Conservation (phyloP, 1,284 basidiomycete genomes). For the Kalmanozyma brasiliensis region DNA sequence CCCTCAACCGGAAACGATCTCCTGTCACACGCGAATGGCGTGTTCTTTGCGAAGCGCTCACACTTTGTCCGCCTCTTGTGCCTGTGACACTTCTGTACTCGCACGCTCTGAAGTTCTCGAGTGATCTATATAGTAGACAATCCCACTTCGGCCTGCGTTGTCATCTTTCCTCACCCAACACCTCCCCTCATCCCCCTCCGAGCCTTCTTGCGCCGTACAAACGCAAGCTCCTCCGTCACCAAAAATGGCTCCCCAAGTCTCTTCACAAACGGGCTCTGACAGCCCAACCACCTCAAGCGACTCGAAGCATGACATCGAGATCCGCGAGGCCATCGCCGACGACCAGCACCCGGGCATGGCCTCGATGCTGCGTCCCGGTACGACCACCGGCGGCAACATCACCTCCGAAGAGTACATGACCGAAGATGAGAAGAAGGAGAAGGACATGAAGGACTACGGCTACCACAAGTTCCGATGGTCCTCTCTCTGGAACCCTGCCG, state of each 20-base stretch:
- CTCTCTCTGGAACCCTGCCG: constrained; percentile 62
- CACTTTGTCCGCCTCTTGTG: too few species aligned
- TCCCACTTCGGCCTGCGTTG: too few species aligned
- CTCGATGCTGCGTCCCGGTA: constrained; percentile 35
- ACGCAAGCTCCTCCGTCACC: constrained; percentile 1
- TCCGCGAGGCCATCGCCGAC: constrained; percentile 32
- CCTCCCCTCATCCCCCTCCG: neutral
- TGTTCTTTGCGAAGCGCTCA: too few species aligned
- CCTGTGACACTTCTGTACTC: too few species aligned
- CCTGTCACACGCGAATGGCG: too few species aligned
- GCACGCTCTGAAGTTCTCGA: too few species aligned
- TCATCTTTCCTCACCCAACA: too few species aligned
- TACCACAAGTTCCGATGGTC: constrained; percentile 59
- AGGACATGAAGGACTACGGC: constrained; percentile 37
- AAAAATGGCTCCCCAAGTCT: constrained; percentile 6
- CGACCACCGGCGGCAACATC: constrained; percentile 46
- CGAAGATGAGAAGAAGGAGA: constrained; percentile 43
- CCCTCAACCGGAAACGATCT: constrained; percentile 8
- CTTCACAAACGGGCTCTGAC: constrained; percentile 8
- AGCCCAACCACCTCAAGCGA: constrained; percentile 19
- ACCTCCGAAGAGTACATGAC: constrained; percentile 56
- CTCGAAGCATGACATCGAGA: constrained; percentile 39
- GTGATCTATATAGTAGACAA: too few species aligned
- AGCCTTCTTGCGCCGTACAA: neutral
- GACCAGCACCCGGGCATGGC: constrained; percentile 40